Evolutionary conservation across 2,329 filamentous ascomycete species (phyloP).

Genomic region (Cladorrhinum sp.): DNA sequence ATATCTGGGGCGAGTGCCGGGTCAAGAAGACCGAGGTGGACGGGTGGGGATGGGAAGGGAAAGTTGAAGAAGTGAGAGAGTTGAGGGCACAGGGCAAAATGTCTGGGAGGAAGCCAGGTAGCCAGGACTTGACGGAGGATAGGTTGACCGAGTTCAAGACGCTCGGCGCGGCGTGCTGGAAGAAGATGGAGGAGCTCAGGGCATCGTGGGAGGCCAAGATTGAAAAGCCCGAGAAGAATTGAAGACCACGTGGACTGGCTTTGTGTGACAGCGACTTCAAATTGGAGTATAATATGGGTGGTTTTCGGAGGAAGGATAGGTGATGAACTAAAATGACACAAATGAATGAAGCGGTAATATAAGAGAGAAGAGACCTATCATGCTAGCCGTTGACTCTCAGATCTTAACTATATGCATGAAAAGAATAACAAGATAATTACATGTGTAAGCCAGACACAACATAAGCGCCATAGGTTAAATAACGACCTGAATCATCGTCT

Average conservation of each 20-base stretch:
- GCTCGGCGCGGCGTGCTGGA: constrained; percentile 61
- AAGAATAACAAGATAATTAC: not conserved
- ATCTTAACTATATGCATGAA: not conserved
- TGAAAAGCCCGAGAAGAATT: constrained; percentile 18
- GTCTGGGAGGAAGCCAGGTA: constrained; percentile 58
- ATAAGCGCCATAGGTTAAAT: not conserved
- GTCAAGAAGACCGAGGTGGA: constrained; percentile 79
- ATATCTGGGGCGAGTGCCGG: constrained; percentile 54
- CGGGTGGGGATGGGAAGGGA: constrained; percentile 76
- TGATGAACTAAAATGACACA: not conserved
- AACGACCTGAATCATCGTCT: no score
- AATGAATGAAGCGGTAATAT: no score
- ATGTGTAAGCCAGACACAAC: not conserved
- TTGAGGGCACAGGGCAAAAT: constrained; percentile 49
- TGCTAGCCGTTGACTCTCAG: not conserved
- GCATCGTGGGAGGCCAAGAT: constrained; percentile 56
- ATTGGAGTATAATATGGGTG: not conserved
- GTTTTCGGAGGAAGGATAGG: not conserved
- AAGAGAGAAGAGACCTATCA: not conserved
- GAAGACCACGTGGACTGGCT: constrained; percentile 1
- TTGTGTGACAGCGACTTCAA: no score
- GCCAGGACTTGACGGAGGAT: constrained; percentile 59
- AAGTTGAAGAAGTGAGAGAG: constrained; percentile 40
- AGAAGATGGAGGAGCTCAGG: constrained; percentile 68
- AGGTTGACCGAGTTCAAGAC: constrained; percentile 60